Conservation (phyloP, 2,329 filamentous ascomycete genomes). For the Ilyonectria robusta region DNA sequence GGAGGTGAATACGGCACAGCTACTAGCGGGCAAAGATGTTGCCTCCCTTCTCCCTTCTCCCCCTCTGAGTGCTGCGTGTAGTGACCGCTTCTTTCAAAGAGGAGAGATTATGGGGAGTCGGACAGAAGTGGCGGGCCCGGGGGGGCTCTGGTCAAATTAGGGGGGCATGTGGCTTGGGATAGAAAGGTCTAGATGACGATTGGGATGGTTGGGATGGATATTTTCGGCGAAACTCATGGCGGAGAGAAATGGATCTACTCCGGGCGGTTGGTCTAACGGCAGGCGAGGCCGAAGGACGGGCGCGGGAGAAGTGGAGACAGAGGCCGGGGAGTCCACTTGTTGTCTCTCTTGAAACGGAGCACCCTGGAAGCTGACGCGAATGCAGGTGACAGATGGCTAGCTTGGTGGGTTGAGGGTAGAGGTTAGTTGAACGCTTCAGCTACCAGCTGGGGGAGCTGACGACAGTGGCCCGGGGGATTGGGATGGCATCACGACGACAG, state of each 20-base stretch:
- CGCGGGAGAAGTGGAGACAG: background rate
- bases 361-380: background rate
- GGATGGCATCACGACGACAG: background rate
- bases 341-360: constrained; percentile 2
- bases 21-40: background rate
- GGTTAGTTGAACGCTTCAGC: background rate
- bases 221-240: constrained; percentile 11
- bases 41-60: background rate
- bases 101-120: constrained; percentile 15
- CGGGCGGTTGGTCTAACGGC: background rate
- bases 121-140: background rate
- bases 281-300: background rate
- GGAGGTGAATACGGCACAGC: background rate
- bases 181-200: constrained; percentile 1
- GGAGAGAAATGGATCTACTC: constrained; percentile 1
- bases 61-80: background rate
- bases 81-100: constrained; percentile 18
- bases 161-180: constrained; percentile 25
- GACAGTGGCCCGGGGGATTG: background rate
- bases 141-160: constrained; percentile 12
- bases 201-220: constrained; percentile 4
- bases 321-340: constrained; percentile 9
- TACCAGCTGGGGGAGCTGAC: background rate
- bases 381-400: background rate
- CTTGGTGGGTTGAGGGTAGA: background rate